Base-by-base conservation (phyloP, 2,329 filamentous ascomycete species). In the Exophiala spinifera region DNA sequence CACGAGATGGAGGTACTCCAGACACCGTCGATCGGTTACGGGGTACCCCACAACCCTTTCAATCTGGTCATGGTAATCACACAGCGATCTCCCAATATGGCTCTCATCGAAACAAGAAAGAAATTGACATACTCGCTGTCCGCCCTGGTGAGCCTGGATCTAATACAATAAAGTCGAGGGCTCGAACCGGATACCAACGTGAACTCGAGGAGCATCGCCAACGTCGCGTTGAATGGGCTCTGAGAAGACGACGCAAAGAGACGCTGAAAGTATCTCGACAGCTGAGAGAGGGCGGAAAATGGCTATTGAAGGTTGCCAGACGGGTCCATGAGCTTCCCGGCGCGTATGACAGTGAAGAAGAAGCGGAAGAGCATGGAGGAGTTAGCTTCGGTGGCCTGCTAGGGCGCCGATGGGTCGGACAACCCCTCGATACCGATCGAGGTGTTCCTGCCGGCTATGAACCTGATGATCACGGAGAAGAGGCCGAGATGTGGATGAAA, bases 131-230 rank as follows among this genome's bases (percentile, higher is more conserved):
- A 21, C 37, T 46, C 13, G 33, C 34, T 43, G 57, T 65, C 69
- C 45, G 63, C 65, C 1, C 69, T 70, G 51, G 63, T 69, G 17
- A 65, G 67, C 25, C 63, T 66, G 46, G 62, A 63, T 17, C 66
- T 57, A 34, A 49, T 61, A 49, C 66, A 37, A 65, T 67, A 44
- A 74, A 76, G 11, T 72, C 74, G 13, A 71, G 75, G 15, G 75
- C 76, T 8, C 67, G 77, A 37, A 78, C 76, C 2, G 74, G 77
- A 48, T 76, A 78, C 51, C 76, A 78, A 52, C 67, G 76, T 48
- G 76, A 76, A 19, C 71, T 78, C 4, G 75, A 77, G 56, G 72
- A 76, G 49, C 76, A 78, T 53, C 70, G 74, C 28, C 73, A 72
- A 49, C 72, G 76, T 56, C 73, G 75, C 6, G 73, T 78, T 52